Evolutionary conservation across 1,139 yeast species (phyloP), one percentile per base, ranked within the genome.

Genomic region (Petasospora rhodanensis): DNA sequence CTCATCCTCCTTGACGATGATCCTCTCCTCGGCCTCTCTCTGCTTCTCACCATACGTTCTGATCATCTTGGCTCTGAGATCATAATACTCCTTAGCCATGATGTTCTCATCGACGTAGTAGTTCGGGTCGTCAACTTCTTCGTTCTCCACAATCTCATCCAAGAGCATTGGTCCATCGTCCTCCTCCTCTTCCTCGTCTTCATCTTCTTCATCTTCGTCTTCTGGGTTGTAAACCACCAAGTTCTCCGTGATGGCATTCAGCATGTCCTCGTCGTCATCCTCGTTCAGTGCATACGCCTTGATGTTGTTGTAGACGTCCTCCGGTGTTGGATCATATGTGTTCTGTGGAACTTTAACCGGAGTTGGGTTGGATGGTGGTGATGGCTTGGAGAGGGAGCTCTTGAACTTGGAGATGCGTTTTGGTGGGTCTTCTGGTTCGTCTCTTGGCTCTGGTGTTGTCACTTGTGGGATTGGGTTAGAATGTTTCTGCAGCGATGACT

Each of bases 71-170:
- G 18, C 37, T 16, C 59, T 56, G 11, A 55, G 45, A 20, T 56
- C 60, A 7, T 46, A 52, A 18, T 62, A 63, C 16, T 66, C 68
- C 12, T 59, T 64, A 11, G 59, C 62, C 43, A 37, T 34, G 28
- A 31, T 38, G 38, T 49, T 54, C n/a, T 54, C 56, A 23, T 54
- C 57, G 3, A 50, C 42, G 27, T 50, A 45, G 50, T 70, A 47
- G 18, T 68, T 55, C 5, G 64, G 64, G 0, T 58, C 65, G 15
- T 63, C 64, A 16, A 66, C 67, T 4, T 64, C 69, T 11, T 65
- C 68, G 14, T 64, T 67, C 18, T 61, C 59, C 4, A 62, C 55
- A 10, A 52, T 49, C 4, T 45, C 45, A 21, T 59, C 68, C 4
- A 48, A 43, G 39, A 64, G 45, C 34, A 62, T 50, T 43, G 49